Evolutionary conservation across 257 asterid genomes (phyloP).

Genomic region (Solanum pinnatisectum): DNA sequence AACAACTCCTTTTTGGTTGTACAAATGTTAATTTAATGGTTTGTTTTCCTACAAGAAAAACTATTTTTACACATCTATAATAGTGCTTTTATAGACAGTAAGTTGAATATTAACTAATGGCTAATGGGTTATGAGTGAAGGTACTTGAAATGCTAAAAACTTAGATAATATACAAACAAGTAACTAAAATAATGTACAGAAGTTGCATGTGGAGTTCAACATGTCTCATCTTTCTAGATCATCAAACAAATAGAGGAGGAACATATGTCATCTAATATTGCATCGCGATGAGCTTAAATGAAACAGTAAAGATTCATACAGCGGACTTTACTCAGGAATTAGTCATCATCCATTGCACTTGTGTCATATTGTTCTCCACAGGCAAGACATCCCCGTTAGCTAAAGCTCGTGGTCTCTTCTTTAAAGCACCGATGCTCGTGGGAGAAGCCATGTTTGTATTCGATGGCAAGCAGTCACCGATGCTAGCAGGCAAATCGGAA

Average conservation of each 20-base stretch:
- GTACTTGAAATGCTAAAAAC: not conserved
- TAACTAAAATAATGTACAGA: not conserved
- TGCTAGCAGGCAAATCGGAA: not conserved
- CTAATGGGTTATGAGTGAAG: not conserved
- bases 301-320: not conserved
- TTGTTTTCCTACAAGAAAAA: too few relatives aligned
- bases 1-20: not conserved
- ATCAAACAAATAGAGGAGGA: not conserved
- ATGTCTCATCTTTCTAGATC: not conserved
- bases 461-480: conserved; percentile 9
- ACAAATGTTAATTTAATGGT: not conserved
- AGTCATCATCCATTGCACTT: conserved; percentile 63
- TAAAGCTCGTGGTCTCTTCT: conserved; percentile 52
- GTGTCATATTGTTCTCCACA: conserved; percentile 25
- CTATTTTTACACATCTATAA: not conserved
- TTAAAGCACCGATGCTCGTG: conserved; percentile 11
- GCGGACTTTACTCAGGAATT: conserved; percentile 13
- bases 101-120: not conserved
- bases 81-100: not conserved
- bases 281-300: not conserved
- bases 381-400: conserved; percentile 32
- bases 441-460: conserved; percentile 6
- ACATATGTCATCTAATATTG: not conserved
- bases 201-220: not conserved
- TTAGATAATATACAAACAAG: not conserved